Base-by-base conservation (phyloP, 306 rosid genomes). In the Cicer pinnatifidum region DNA sequence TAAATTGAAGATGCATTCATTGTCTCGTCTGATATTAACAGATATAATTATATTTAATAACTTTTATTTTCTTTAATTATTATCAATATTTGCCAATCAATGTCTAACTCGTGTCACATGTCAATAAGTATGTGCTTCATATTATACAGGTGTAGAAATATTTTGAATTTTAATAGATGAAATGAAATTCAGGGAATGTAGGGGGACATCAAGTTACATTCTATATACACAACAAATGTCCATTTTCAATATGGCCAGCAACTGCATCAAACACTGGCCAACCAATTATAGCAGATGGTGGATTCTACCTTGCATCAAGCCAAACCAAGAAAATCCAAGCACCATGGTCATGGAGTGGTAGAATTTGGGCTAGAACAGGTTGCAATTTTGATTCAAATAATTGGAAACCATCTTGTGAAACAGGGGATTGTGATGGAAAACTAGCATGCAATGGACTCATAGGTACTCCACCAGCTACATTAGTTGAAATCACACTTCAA, bases 191-290 rank as follows among this genome's bases (percentile, higher is more conserved):
- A 91, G 98, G 92, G 9, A 37, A 20, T 20, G 85, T 69, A 17
- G 78, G 37, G 41, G 91, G 91, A 3, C 85, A 83, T 44, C 81
- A 83, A 13, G 88, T 85, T 0, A 61, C 84, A n/a, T 79, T 89
- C 63, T 73, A 85, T 78, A 72, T 87, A 16, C 91, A 80, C 39
- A 94, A 94, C 65, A 91, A 85, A 75, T 94, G 99, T 54, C 67
- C 90, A 16, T 91, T 88, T 62, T 86, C 96, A 52, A 84, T 94
- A 71, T 94, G 99, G 99, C 97, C 97, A 28, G 97, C 93, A 56
- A 85, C 90, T 0, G 97, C 99, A 11, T 74, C 99, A 16, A 94
- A 94, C 85, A 65, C 3, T 11, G 97, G 91, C 20, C 86, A 85
- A 0, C 86, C 97, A 9, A 69, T 91, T 8, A 87, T 91, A 43